Evolutionary conservation across 1,139 yeast species (phyloP), one percentile per base, ranked within the genome.

Genomic region (Blastobotrys ciferrii): DNA sequence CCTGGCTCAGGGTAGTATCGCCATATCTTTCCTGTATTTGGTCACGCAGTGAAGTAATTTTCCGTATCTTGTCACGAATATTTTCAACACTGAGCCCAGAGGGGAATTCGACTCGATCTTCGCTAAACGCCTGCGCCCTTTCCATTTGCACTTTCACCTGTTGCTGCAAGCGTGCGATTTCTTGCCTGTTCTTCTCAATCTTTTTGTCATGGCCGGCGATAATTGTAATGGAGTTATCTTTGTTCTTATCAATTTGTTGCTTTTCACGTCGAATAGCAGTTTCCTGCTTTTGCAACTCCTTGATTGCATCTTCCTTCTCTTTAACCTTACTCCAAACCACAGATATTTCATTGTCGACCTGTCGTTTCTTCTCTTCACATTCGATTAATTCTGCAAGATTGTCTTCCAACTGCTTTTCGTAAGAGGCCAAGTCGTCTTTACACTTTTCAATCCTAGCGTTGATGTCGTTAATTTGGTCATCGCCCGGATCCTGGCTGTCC

Each of bases 201-300:
- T 19, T 32, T 7, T 13, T 13, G 2, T 36, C 31, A 28, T 23
- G 42, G 3, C 15, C 28, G n/a, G 35, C 19, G 7, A 25, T 13
- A 17, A 18, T 36, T 19, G 17, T 36, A 20, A 18, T 30, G 14
- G 33, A 15, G 9, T 13, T 36, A 19, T 31, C 42, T 14, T 39
- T 39, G 5, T 39, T 30, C 23, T 15, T 3, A 12, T 37, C 36
- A 23, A 43, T 32, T 2, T 12, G 17, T 19, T 14, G 31, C 28
- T 39, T 38, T 32, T 45, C 40, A 6, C 39, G 23, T 4, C 18
- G 19, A 32, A 42, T 14, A n/a, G 13, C 25, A 38, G 20, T 19
- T 11, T 23, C 32, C 32, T 18, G 7, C 13, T 44, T 49, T n/a
- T 19, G 60, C 53, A 7, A 69, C 39, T 11, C 58, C 66, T 4